Evolutionary conservation across 169 alveolate genomes (phyloP).

Genomic region (Theileria equi): DNA sequence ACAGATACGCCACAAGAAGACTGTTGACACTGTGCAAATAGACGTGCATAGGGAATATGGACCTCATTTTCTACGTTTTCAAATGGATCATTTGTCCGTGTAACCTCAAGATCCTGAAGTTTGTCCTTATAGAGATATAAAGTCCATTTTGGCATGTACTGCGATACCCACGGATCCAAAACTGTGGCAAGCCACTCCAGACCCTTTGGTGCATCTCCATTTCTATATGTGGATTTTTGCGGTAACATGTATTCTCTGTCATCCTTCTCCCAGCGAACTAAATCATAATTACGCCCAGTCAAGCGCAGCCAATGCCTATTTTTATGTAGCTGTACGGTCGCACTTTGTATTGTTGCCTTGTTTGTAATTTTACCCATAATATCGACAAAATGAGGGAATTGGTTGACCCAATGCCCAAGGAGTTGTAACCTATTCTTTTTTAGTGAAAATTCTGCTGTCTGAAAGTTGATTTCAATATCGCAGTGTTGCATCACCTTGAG

Average conservation of each 20-base stretch:
- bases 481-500: constrained; percentile 63
- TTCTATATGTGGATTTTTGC: constrained; percentile 19
- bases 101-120: background rate
- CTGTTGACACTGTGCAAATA: constrained; percentile 15
- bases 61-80: background rate
- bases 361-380: constrained; percentile 35
- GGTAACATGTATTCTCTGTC: constrained; percentile 39
- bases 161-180: constrained; percentile 50
- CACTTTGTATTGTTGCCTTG: constrained; percentile 49
- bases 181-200: constrained; percentile 61
- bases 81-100: constrained; percentile 3
- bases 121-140: constrained; percentile 35
- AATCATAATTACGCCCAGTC: constrained; percentile 49
- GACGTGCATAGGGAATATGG: background rate
- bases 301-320: constrained; percentile 62
- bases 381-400: constrained; percentile 54
- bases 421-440: constrained; percentile 50
- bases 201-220: constrained; percentile 17
- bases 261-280: constrained; percentile 50
- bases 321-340: constrained; percentile 43
- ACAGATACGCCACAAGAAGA: background rate
- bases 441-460: constrained; percentile 54
- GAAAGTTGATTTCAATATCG: constrained; percentile 59
- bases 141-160: constrained; percentile 62
- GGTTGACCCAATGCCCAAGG: constrained; percentile 63